Percentiles rank a stretch among this genome's conserved stretches.
These are phyloP conservation scores for Coniophora puteana DNA, from an alignment of 1,284 basidiomycete species.

Conservation along the genomic window DNA sequence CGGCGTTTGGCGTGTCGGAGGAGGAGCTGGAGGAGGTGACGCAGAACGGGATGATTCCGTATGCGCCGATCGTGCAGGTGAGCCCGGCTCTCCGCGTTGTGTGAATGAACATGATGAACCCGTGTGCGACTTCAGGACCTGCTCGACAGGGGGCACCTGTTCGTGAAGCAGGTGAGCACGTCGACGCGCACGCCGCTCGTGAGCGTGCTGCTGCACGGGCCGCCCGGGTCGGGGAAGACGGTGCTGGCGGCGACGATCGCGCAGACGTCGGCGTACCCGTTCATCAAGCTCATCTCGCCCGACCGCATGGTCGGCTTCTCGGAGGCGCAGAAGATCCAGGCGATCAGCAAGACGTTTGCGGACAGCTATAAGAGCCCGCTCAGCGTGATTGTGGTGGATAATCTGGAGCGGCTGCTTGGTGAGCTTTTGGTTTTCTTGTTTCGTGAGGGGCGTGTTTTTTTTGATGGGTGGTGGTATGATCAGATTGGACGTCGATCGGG, in stretches of 20 bases:
- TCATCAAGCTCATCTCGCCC: slow-evolving; percentile 97
- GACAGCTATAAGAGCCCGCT: slow-evolving; percentile 98
- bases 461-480: too few species aligned
- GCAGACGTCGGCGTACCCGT: slow-evolving; percentile 90
- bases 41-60: slow-evolving; percentile 97
- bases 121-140: slow-evolving; percentile 62
- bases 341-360: slow-evolving; percentile 91
- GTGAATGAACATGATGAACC: slow-evolving; percentile 5
- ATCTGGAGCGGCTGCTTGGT: slow-evolving; percentile 87
- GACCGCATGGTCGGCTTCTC: slow-evolving; percentile 97
- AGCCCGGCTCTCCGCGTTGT: slow-evolving; percentile 24
- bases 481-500: slow-evolving; percentile 98
- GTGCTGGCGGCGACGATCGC: slow-evolving; percentile 96
- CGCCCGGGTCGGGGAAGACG: slow-evolving; percentile 92
- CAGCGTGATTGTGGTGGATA: slow-evolving; percentile 97
- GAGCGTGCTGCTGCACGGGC: slow-evolving; percentile 86
- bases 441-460: too few species aligned
- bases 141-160: slow-evolving; percentile 85
- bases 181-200: slow-evolving; percentile 92
- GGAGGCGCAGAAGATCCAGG: slow-evolving; percentile 87
- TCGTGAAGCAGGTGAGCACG: slow-evolving; percentile 93
- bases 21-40: slow-evolving; percentile 94
- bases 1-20: slow-evolving; percentile 97
- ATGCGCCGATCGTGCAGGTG: slow-evolving; percentile 71
- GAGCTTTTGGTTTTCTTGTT: slow-evolving; percentile 18